Conservation (phyloP, 805 yeast species). For the Ogataea wickerhamii region DNA sequence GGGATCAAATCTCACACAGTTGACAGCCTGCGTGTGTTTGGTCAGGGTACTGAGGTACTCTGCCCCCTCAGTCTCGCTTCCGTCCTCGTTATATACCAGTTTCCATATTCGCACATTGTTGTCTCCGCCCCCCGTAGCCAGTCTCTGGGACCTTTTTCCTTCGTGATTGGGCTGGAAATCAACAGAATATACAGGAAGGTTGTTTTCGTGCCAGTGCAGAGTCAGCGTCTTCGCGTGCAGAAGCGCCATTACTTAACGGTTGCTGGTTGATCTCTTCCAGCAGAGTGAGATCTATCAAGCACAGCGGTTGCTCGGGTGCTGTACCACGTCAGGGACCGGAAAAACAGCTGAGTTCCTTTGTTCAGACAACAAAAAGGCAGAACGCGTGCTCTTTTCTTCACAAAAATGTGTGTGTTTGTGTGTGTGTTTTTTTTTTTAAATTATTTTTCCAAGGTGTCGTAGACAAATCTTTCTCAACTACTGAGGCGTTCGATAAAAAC, state of each 20-base stretch:
- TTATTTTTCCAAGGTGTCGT: no score
- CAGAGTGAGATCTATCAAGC: no score
- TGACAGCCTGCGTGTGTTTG: constrained; percentile 93
- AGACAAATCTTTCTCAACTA: no score
- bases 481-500: no score
- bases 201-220: constrained; percentile 72
- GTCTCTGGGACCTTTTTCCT: constrained; percentile 36
- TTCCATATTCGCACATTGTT: constrained; percentile 65
- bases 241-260: constrained; percentile 4
- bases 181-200: constrained; percentile 68
- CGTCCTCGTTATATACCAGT: constrained; percentile 21
- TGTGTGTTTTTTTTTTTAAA: no score
- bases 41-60: constrained; percentile 76
- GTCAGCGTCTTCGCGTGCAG: constrained; percentile 46
- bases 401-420: no score
- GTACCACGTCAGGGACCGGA: no score
- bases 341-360: no score
- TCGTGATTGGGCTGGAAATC: constrained; percentile 50
- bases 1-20: constrained; percentile 78
- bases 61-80: constrained; percentile 38
- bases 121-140: constrained; percentile 95
- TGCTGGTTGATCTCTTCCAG: no score
- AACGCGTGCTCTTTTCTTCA: no score
- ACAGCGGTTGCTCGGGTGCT: no score
- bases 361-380: no score